Base-by-base conservation (phyloP, 164 flowering plant genomes). In the Nymphaea colorata region DNA sequence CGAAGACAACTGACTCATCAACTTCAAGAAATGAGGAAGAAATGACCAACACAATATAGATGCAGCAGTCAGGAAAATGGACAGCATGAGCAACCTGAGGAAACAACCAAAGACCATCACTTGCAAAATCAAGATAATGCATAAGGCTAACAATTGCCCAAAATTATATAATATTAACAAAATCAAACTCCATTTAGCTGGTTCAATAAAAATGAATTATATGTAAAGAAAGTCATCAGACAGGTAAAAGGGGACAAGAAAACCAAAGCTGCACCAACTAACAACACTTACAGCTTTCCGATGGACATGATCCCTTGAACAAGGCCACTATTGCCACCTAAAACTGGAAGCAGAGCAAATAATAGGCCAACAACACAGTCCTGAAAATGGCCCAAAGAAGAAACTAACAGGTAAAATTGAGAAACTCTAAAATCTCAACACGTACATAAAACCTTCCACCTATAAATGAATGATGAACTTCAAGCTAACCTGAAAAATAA, bases 341-440 rank as follows among this genome's bases (percentile, higher is more conserved):
- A 80, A 76, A 94, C 96, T 60, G 99, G 99, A 68, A 94, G 96
- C 82, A 94, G 73, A 68, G 99, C 99, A 81, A 94, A 94, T 62
- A 94, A 73, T 74, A 94, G 78, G 64, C 99, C 99, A 75, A 94
- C 99, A 69, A 96, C 96, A 85, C 99, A 94, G 72, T 94, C 99
- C 99, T 94, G 87, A 74, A 79, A 79, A 61, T 6, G 7, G 12
- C 42, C 41, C 42, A 61, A 6, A 12, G 64, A 17, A 61, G n/a
- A 4, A 17, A 55, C 12, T 55, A 25, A 25, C 36, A 25, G 36
- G 36, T 25, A 25, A 25, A 25, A 25, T 25, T 25, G 36, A 25
- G 36, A 25, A 25, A 25, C 36, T 25, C 14, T 8, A 51, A 51
- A 51, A 51, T 51, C 8, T 25, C 15, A 51, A 15, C 8, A 51